Percentiles rank a stretch among this genome's conserved stretches.
Conservation (phyloP, 805 yeast species). For the Cyberlindnera xishuangbannaensis region DNA sequence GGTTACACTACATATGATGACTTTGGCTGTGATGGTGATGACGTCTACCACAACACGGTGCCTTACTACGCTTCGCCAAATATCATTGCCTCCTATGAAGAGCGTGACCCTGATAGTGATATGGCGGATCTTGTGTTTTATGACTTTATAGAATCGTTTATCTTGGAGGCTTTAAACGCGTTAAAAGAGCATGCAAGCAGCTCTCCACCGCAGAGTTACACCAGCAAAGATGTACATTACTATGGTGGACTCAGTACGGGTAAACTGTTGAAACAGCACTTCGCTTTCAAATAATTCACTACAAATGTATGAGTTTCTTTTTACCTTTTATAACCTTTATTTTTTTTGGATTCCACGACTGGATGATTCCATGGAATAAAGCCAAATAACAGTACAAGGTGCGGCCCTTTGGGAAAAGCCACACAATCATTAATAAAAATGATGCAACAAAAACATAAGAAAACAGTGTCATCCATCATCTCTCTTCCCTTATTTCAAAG, state of each 20-base stretch:
- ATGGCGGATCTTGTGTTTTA: constrained; percentile 70
- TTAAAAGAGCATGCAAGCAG: constrained; percentile 15
- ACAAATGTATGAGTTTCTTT: too few relatives aligned
- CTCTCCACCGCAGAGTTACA: constrained; percentile 24
- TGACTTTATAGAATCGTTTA: constrained; percentile 59
- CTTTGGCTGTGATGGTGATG: constrained; percentile 83
- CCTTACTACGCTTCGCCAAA: constrained; percentile 65
- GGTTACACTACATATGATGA: constrained; percentile 88
- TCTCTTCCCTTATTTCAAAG: constrained; percentile 4
- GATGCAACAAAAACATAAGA: constrained; percentile 22
- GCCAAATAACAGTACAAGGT: constrained; percentile 22
- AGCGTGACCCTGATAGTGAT: constrained; percentile 20
- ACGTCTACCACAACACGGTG: constrained; percentile 59
- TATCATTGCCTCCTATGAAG: constrained; percentile 52
- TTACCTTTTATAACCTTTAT: constrained; percentile 9
- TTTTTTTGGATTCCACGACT: constrained; percentile 12
- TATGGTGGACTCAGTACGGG: constrained; percentile 41
- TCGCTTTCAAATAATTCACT: constrained; percentile 14
- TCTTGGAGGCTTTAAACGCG: constrained; percentile 39
- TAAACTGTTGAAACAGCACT: constrained; percentile 37
- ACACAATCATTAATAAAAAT: constrained; percentile 21
- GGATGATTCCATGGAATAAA: constrained; percentile 10
- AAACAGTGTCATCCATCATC: constrained; percentile 13
- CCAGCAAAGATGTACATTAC: constrained; percentile 30
- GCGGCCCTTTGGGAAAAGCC: constrained; percentile 1